Percentiles rank a stretch among this genome's conserved stretches.
phyloP scores from a whole-genome alignment of 2,329 filamentous ascomycete species.

The Pyrenochaeta sp. region DNA sequence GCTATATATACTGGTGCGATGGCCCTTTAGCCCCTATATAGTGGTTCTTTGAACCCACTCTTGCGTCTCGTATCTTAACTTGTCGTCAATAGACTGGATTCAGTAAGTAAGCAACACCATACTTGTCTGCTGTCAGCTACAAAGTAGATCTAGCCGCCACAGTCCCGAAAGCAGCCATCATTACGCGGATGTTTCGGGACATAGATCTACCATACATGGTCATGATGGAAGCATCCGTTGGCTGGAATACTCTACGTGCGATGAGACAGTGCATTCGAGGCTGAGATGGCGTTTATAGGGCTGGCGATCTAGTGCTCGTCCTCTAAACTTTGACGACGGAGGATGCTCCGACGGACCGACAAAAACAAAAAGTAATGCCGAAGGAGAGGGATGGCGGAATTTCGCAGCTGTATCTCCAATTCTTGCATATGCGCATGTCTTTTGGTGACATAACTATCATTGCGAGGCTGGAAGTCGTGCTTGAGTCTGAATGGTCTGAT shows the following conservation, averaged over 20 bases:
- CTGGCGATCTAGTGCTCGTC: neutral
- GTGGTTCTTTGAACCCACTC: neutral
- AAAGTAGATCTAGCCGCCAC: constrained; percentile 2
- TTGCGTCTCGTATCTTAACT: constrained; percentile 3
- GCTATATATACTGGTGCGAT: neutral
- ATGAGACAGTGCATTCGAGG: neutral
- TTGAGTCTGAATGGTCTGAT: neutral
- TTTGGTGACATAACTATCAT: constrained; percentile 4
- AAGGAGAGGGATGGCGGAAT: neutral
- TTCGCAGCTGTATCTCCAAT: neutral
- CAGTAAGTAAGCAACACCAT: constrained; percentile 3
- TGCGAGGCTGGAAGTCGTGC: constrained; percentile 14
- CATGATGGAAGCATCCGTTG: neutral
- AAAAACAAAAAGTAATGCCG: neutral
- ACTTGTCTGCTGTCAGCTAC: constrained; percentile 2
- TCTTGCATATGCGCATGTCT: neutral
- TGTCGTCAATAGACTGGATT: constrained; percentile 5
- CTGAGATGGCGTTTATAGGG: constrained; percentile 6
- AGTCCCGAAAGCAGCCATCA: neutral
- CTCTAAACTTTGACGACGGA: constrained; percentile 1
- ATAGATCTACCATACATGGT: neutral
- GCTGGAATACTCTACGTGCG: neutral
- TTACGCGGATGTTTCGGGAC: neutral
- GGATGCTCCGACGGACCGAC: neutral
- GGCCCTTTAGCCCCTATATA: neutral